phyloP scores from a whole-genome alignment of 139 green algal species.

The Picocystis salinarum region DNA sequence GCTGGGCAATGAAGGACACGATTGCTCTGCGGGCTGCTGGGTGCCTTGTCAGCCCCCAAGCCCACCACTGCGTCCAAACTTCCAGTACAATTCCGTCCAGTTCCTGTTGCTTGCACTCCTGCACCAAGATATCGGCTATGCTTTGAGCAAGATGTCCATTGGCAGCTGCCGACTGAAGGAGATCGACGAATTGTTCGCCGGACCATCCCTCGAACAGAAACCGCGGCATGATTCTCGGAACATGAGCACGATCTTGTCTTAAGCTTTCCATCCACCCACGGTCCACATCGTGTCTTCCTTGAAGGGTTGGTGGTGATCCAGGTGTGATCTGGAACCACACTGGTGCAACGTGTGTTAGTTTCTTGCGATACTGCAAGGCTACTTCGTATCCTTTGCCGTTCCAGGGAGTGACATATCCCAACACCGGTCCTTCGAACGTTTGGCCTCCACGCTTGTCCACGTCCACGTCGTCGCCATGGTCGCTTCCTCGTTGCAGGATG shows the following conservation, averaged over 20 bases:
- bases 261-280: constrained; percentile 4
- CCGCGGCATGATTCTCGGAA: background rate
- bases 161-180: background rate
- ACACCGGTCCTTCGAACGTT: background rate
- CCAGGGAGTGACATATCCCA: background rate
- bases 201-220: background rate
- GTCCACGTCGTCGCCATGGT: too few species aligned
- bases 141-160: background rate
- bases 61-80: constrained; percentile 12
- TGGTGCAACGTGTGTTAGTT: constrained; percentile 40
- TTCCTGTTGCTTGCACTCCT: background rate
- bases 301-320: background rate
- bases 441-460: too few species aligned
- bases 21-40: too few species aligned
- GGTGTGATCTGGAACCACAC: constrained; percentile 44
- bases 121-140: background rate
- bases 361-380: constrained; percentile 21
- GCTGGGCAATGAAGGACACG: too few species aligned
- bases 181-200: background rate
- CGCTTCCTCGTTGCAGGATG: too few species aligned
- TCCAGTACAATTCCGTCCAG: constrained; percentile 16
- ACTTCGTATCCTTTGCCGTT: constrained; percentile 33
- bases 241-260: too few species aligned
- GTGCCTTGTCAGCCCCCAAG: too few species aligned
- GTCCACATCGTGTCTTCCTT: constrained; percentile 4